A percentile compares a stretch with the other conserved stretches of the same genome.
Conservation (phyloP, 441 rosid species). For the Codiaeum variegatum region DNA sequence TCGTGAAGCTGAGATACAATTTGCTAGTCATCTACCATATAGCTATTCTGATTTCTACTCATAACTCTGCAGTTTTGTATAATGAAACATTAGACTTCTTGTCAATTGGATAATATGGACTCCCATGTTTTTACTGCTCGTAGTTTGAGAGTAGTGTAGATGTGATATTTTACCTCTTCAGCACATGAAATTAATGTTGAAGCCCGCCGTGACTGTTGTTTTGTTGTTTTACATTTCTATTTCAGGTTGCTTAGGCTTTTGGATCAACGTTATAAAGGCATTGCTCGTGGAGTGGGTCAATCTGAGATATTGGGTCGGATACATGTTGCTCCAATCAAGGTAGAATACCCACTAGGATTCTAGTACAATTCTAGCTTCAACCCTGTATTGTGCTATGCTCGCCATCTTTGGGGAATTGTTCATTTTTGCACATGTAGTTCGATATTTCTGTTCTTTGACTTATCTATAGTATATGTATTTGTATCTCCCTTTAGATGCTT, state of each 20-base stretch:
- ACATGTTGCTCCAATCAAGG: constrained; percentile 98
- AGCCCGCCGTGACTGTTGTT: neutral
- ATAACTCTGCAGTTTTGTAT: neutral
- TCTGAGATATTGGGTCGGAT: constrained; percentile 94
- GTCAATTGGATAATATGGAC: neutral
- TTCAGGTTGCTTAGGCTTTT: constrained; percentile 82
- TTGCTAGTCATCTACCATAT: neutral
- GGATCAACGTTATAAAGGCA: constrained; percentile 86
- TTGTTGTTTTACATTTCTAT: constrained; percentile 17
- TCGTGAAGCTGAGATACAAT: neutral
- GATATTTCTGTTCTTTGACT: neutral
- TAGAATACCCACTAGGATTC: constrained; percentile 12
- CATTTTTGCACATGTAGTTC: constrained; percentile 1
- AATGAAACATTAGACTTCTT: neutral
- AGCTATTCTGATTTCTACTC: neutral
- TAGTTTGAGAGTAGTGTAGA: neutral
- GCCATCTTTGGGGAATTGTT: neutral
- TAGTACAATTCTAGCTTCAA: neutral
- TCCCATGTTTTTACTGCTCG: neutral
- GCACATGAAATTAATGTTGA: neutral
- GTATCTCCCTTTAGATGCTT: neutral
- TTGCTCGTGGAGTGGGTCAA: constrained; percentile 98
- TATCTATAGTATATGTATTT: neutral
- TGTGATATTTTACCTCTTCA: neutral
- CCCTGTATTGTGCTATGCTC: neutral